phyloP scores from a whole-genome alignment of 345 rosid genomes.

The Pelargonium nanum region DNA sequence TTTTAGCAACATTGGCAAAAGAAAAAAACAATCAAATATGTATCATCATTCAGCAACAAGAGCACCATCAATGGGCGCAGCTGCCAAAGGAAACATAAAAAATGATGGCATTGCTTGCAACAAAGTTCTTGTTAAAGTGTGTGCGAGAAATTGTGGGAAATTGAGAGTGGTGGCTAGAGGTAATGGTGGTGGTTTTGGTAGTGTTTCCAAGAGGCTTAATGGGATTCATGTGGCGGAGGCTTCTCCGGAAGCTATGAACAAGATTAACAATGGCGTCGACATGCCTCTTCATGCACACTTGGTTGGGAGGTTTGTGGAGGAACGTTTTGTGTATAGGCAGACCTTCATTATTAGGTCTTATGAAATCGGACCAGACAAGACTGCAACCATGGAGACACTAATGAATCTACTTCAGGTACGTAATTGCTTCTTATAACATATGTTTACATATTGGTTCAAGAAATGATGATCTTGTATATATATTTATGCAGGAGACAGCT shows the following conservation, averaged over 20 bases:
- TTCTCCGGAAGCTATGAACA: no score
- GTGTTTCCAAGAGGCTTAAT: conserved; percentile 18
- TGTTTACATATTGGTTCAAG: no score
- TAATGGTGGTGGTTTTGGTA: no score
- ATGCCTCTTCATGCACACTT: conserved; percentile 17
- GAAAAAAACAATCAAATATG: no score
- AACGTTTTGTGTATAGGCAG: conserved; percentile 39
- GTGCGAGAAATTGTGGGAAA: neutral
- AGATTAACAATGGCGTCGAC: conserved; percentile 4
- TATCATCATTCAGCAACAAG: no score
- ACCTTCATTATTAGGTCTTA: conserved; percentile 54
- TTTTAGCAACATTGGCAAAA: no score
- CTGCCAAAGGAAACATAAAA: conserved; percentile 2
- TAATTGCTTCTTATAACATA: no score
- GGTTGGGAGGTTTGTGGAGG: conserved; percentile 53
- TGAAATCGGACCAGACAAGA: conserved; percentile 60
- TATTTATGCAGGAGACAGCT: conserved; percentile 62
- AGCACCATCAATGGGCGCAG: neutral
- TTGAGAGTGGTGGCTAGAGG: conserved; percentile 7
- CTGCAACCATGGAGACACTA: conserved; percentile 61
- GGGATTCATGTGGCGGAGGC: conserved; percentile 14
- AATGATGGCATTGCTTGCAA: no score
- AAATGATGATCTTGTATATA: no score
- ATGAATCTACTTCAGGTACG: conserved; percentile 74
- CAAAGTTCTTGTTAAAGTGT: no score